Percentiles rank a stretch among this genome's conserved stretches.
Evolutionary conservation across 768 basidiomycete genomes (phyloP).

Genomic region (Russula brevipes): DNA sequence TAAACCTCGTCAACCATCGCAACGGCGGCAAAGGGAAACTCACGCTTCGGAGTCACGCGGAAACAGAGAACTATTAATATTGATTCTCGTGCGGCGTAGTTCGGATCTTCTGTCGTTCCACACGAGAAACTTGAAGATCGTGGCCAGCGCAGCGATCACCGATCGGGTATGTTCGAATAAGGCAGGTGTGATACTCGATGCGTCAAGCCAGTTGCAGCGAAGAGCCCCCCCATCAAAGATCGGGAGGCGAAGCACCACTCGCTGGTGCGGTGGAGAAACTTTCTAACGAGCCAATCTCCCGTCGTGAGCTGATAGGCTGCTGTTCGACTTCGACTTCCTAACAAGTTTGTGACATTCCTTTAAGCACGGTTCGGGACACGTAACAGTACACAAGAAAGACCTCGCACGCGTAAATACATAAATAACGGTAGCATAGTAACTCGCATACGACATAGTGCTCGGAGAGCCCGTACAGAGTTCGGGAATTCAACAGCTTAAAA

Average conservation of each 20-base stretch:
- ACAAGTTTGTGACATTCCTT: neutral
- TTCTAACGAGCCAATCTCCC: too few relatives aligned
- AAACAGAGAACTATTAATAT: too few relatives aligned
- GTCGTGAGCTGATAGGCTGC: too few relatives aligned
- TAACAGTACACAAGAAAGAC: conserved; percentile 22
- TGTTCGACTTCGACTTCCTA: neutral
- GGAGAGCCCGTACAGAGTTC: conserved; percentile 11
- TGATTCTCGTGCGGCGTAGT: too few relatives aligned
- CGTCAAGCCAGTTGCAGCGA: neutral
- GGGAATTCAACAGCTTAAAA: neutral
- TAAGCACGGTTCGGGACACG: neutral
- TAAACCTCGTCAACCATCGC: too few relatives aligned
- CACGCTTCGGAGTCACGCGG: too few relatives aligned
- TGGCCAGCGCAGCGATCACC: neutral
- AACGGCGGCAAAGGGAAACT: too few relatives aligned
- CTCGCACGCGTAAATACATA: conserved; percentile 21
- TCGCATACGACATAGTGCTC: conserved; percentile 7
- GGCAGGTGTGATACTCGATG: neutral
- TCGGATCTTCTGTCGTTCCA: too few relatives aligned
- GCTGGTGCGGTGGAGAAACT: too few relatives aligned
- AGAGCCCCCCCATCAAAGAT: neutral
- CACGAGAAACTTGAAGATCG: too few relatives aligned
- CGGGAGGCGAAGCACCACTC: neutral
- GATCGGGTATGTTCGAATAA: neutral
- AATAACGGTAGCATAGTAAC: conserved; percentile 16